Conservation (phyloP, 2,329 filamentous ascomycete species). For the Hyphodiscus sp. region DNA sequence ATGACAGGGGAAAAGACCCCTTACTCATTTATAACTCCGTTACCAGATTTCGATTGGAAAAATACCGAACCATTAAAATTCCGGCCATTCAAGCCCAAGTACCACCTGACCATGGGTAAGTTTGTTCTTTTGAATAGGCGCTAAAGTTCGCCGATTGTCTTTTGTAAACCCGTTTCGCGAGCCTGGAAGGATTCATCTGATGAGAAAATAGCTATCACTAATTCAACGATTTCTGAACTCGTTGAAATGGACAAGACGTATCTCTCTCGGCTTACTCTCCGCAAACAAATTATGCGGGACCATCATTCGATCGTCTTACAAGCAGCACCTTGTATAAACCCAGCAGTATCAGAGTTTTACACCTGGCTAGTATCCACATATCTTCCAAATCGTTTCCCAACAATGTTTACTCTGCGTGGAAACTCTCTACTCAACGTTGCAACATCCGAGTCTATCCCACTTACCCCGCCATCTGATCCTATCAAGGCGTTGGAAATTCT, state of each 20-base stretch:
- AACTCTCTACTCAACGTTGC: conserved; percentile 38
- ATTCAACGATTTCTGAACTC: conserved; percentile 44
- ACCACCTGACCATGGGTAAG: conserved; percentile 55
- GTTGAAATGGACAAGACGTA: conserved; percentile 55
- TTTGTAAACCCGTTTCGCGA: not conserved
- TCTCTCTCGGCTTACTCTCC: conserved; percentile 41
- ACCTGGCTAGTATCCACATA: conserved; percentile 46
- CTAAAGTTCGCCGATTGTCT: not conserved
- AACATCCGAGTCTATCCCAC: conserved; percentile 37
- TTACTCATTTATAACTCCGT: conserved; percentile 25
- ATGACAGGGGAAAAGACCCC: not conserved
- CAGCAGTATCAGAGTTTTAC: conserved; percentile 51
- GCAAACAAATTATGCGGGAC: conserved; percentile 39
- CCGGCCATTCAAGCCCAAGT: conserved; percentile 53
- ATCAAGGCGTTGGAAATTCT: conserved; percentile 40
- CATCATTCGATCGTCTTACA: conserved; percentile 36
- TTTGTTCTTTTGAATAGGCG: not conserved
- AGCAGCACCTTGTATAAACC: conserved; percentile 31
- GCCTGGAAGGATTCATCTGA: too few species aligned
- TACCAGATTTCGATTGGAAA: conserved; percentile 43
- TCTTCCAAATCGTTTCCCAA: conserved; percentile 50
- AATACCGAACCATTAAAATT: conserved; percentile 44
- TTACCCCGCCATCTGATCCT: conserved; percentile 30
- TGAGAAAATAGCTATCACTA: conserved; percentile 41
- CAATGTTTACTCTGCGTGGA: conserved; percentile 35